phyloP scores from a whole-genome alignment of 306 rosid genomes.

The Vigna trinervia region DNA sequence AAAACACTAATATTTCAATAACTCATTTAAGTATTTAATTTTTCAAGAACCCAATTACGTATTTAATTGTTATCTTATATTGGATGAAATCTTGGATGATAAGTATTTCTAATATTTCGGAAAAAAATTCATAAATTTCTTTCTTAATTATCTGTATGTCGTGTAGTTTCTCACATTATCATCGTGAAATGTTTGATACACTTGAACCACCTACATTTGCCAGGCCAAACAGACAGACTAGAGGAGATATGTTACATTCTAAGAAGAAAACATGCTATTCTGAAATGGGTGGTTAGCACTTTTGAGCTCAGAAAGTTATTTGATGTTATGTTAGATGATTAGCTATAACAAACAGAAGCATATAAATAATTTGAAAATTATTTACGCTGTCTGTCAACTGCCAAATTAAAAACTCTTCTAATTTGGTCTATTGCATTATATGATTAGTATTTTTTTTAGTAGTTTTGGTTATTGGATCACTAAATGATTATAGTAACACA shows the following conservation, averaged over 20 bases:
- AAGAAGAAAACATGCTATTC: constrained; percentile 44
- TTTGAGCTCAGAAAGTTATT: constrained; percentile 27
- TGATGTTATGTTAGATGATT: not conserved
- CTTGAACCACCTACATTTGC: constrained; percentile 67
- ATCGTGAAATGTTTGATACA: not conserved
- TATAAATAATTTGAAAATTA: not conserved
- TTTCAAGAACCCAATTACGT: too few species aligned
- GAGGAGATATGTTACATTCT: constrained; percentile 42
- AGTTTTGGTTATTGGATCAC: not conserved
- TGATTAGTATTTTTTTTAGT: not conserved
- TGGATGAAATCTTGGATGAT: too few species aligned
- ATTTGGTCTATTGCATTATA: constrained; percentile 13
- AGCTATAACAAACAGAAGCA: not conserved
- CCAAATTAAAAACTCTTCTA: not conserved
- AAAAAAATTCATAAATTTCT: too few species aligned
- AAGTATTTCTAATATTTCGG: too few species aligned
- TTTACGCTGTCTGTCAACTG: not conserved
- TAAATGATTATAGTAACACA: not conserved
- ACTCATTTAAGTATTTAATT: too few species aligned
- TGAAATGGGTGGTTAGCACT: constrained; percentile 51
- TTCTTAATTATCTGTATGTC: too few species aligned
- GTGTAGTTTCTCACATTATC: too few species aligned
- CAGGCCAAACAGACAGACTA: constrained; percentile 39
- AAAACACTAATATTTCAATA: too few species aligned
- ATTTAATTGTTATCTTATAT: too few species aligned